Evolutionary conservation across 192 early-diverging fungal genomes (phyloP).

Genomic region (Entomortierella chlamydospora): DNA sequence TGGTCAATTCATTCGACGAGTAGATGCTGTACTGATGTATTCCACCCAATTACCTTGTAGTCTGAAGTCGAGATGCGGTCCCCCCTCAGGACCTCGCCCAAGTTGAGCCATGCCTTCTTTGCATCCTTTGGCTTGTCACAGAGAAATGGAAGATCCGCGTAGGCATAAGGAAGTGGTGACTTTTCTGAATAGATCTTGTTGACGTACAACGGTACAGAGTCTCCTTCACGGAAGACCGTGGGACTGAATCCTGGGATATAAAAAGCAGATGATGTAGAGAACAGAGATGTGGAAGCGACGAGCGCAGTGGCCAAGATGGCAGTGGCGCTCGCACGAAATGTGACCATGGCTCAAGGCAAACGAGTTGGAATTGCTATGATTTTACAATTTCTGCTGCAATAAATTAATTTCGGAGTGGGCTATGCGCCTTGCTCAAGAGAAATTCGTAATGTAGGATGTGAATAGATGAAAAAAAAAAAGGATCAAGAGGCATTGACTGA

Average conservation of each 20-base stretch:
- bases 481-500: too few species aligned
- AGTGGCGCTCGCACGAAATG: conserved; percentile 12
- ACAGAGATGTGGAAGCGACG: conserved; percentile 23
- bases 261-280: conserved; percentile 21
- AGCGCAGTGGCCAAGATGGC: conserved; percentile 19
- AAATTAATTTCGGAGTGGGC: too few species aligned
- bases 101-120: conserved; percentile 55
- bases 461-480: neutral
- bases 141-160: conserved; percentile 72
- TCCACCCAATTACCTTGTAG: conserved; percentile 59
- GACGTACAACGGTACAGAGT: conserved; percentile 69
- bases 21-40: too few species aligned
- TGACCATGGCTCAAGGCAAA: neutral
- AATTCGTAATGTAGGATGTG: too few species aligned
- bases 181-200: conserved; percentile 79
- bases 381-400: too few species aligned
- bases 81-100: conserved; percentile 78
- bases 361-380: neutral
- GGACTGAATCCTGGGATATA: conserved; percentile 57
- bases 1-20: too few species aligned
- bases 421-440: neutral
- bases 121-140: conserved; percentile 59
- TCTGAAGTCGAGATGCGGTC: conserved; percentile 75
- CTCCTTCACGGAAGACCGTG: conserved; percentile 54
- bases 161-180: conserved; percentile 73